Base-by-base conservation (phyloP, 108 stramenopile genomes). In the Discostella stelligeroides region DNA sequence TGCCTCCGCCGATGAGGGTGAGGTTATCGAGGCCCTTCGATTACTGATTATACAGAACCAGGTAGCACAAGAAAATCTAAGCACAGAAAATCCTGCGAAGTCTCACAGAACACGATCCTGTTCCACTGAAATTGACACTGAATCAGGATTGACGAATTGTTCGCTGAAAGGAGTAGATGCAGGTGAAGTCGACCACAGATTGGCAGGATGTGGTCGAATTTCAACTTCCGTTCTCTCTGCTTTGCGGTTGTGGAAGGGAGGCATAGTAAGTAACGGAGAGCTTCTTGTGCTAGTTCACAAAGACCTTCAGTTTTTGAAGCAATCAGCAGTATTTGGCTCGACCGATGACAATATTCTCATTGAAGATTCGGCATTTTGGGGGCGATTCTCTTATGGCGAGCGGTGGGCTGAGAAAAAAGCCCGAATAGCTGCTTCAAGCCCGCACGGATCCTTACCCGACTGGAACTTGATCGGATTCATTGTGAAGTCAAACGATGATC, bases 401-500 rank as follows among this genome's bases (percentile, higher is more conserved):
- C 82, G 91, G 8, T 99, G 97, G 97, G 92, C 90, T 4, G 91
- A 86, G 46, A 97, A 98, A 71, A 87, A 91, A 60, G 90, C 92
- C 9, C 88, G 96, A 12, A 73, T 98, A 7, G 83, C 91, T 49
- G 85, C 89, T 5, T 79, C 79, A 3, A 92, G 90, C 67, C 86
- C 88, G 47, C 84, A 87, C 45, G 95, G 92, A 34, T 70, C 78
- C 7, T 51, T 64, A 40, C 81, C 90, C 15, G 87, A 89, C 18
- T 98, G 96, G 94, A 90, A 97, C 66, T 72, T 99, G 39, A 76
- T 86, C 23, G 91, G 94, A 45, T 90, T 97, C 40, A 98, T 99
- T 69, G 96, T 99, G 37, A 99, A 99, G 88, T 95, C 94, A 17
- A 98, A 98, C 66, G 99, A 98, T 46, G 99, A 99, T 72, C 73